phyloP scores from a whole-genome alignment of 495 filamentous ascomycete species.

The Lichina pygmaea region DNA sequence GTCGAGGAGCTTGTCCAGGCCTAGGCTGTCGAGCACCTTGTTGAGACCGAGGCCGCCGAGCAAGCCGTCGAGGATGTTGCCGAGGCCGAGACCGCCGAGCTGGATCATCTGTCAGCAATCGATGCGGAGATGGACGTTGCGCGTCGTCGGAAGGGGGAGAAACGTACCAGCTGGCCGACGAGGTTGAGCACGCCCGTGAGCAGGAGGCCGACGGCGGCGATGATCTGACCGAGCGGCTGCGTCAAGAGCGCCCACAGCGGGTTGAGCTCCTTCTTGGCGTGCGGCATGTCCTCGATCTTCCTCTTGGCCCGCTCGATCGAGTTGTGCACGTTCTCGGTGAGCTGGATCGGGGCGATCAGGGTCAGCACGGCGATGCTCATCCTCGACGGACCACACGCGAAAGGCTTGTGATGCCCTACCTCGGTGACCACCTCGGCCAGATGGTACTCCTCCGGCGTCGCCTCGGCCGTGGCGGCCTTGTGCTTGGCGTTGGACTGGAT shows the following conservation, averaged over 20 bases:
- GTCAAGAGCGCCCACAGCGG: conserved; percentile 62
- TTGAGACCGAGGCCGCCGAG: conserved; percentile 17
- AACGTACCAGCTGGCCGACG: conserved; percentile 38
- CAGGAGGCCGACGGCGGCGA: conserved; percentile 69
- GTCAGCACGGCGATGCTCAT: background rate
- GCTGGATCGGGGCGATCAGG: background rate
- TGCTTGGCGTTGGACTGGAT: conserved; percentile 71
- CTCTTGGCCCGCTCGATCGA: conserved; percentile 73
- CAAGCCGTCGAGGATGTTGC: conserved; percentile 18
- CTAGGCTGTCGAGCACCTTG: conserved; percentile 15
- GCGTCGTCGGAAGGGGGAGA: no score
- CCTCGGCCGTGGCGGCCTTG: conserved; percentile 53
- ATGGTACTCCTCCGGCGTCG: conserved; percentile 61
- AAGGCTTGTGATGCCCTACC: conserved; percentile 9
- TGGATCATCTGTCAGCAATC: conserved; percentile 2
- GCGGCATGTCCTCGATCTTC: conserved; percentile 71
- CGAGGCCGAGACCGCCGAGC: conserved; percentile 58
- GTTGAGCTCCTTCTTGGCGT: conserved; percentile 82
- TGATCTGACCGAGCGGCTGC: conserved; percentile 76
- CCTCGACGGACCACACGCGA: background rate
- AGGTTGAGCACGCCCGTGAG: conserved; percentile 59
- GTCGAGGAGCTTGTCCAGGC: conserved; percentile 4
- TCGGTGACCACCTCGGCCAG: conserved; percentile 70
- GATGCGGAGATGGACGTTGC: no score
- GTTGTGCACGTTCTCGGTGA: conserved; percentile 30